phyloP scores from a whole-genome alignment of 257 asterid genomes.

The Ballota nigra region DNA sequence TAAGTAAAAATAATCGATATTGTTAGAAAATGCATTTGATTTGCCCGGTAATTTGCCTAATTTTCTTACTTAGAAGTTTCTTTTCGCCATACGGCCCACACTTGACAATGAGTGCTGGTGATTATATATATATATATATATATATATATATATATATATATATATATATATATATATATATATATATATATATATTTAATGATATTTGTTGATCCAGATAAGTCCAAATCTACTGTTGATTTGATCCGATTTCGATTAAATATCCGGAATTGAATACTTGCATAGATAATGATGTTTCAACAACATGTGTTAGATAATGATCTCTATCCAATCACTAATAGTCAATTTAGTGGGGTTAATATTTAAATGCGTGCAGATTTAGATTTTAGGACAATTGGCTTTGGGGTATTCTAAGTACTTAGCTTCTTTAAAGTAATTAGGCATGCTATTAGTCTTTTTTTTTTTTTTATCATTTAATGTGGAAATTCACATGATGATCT shows the following conservation, averaged over 20 bases:
- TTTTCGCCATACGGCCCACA: neutral
- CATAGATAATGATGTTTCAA: constrained; percentile 9
- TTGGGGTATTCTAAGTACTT: neutral
- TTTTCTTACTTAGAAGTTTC: neutral
- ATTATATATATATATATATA: too few relatives aligned
- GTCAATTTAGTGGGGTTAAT: constrained; percentile 11
- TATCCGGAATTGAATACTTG: neutral
- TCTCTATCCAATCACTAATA: neutral
- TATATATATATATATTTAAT: neutral
- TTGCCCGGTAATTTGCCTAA: too few relatives aligned
- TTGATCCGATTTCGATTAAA: constrained; percentile 12
- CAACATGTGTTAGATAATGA: neutral
- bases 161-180: too few relatives aligned
- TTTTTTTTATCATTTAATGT: neutral
- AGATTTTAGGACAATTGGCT: neutral
- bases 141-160: too few relatives aligned
- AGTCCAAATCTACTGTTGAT: constrained; percentile 14
- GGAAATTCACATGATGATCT: neutral
- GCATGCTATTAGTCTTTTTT: neutral
- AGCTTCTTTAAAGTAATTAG: neutral
- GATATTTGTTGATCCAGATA: constrained; percentile 6
- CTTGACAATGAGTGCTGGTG: neutral
- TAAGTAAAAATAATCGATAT: too few relatives aligned
- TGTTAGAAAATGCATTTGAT: too few relatives aligned
- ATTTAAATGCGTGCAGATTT: neutral